Conservation (phyloP, 176 grass and related monocot species). For the Aegilops sharonensis region DNA sequence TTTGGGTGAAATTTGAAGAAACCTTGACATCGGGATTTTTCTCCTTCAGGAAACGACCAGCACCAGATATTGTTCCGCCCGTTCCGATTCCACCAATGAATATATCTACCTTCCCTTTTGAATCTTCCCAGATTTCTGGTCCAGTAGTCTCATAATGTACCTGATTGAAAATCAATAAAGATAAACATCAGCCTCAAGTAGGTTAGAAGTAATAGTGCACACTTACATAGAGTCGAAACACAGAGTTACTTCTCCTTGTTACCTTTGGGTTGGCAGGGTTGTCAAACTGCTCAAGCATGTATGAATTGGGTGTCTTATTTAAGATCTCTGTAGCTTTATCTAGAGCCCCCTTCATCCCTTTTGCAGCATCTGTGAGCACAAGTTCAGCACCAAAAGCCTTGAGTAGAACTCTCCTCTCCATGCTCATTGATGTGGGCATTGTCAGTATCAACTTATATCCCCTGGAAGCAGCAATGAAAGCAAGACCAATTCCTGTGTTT, state of each 20-base stretch:
- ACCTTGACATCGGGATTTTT: constrained; percentile 96
- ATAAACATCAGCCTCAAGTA: neutral
- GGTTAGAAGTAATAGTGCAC: neutral
- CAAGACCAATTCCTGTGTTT: constrained; percentile 94
- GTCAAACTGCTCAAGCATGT: constrained; percentile 97
- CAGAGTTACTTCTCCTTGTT: neutral
- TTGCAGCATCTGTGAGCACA: constrained; percentile 82
- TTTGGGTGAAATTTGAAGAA: neutral
- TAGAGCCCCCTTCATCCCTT: constrained; percentile 93
- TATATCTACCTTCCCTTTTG: constrained; percentile 87
- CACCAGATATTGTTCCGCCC: constrained; percentile 89
- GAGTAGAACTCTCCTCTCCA: constrained; percentile 86
- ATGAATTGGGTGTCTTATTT: constrained; percentile 72
- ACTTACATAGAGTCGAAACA: constrained; percentile 7
- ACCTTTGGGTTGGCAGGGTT: constrained; percentile 98
- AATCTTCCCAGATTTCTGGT: constrained; percentile 98
- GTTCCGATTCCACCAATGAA: constrained; percentile 95
- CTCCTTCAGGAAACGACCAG: constrained; percentile 77
- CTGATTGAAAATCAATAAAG: constrained; percentile 44
- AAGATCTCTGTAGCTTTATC: constrained; percentile 92
- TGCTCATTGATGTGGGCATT: constrained; percentile 96
- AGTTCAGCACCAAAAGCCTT: constrained; percentile 94
- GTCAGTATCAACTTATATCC: constrained; percentile 92
- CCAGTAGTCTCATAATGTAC: constrained; percentile 94
- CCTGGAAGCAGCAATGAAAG: constrained; percentile 91